phyloP scores from a whole-genome alignment of 352 stramenopile genomes.

The Globisporangium rhizosaccharum region DNA sequence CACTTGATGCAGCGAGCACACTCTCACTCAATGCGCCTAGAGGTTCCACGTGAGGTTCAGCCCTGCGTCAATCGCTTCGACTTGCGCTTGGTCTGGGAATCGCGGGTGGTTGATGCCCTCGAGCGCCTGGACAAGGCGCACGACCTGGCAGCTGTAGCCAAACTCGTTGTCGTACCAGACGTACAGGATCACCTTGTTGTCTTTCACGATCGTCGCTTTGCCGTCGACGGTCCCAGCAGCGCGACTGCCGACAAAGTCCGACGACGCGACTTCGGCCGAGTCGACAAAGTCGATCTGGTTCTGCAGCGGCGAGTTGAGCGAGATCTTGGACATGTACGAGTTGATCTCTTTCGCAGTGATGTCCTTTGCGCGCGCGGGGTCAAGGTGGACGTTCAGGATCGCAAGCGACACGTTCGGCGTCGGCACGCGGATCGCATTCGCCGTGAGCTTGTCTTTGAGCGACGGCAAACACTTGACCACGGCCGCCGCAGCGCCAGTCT shows the following conservation, averaged over 20 bases:
- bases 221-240: slow-evolving; percentile 72
- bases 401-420: slow-evolving; percentile 98
- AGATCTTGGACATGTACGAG: slow-evolving; percentile 70
- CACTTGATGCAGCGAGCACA: not conserved
- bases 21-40: slow-evolving; percentile 13
- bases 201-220: slow-evolving; percentile 81
- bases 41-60: slow-evolving; percentile 46
- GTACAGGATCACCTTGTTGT: slow-evolving; percentile 84
- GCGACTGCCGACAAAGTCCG: slow-evolving; percentile 80
- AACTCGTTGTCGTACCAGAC: slow-evolving; percentile 92
- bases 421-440: slow-evolving; percentile 97
- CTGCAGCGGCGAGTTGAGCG: slow-evolving; percentile 77
- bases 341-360: slow-evolving; percentile 75
- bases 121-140: slow-evolving; percentile 77
- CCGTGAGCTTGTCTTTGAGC: slow-evolving; percentile 97
- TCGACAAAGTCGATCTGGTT: slow-evolving; percentile 88
- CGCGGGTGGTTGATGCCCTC: slow-evolving; percentile 67
- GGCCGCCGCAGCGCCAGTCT: slow-evolving; percentile 76
- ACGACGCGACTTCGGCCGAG: slow-evolving; percentile 76
- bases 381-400: slow-evolving; percentile 93
- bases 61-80: slow-evolving; percentile 61
- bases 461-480: slow-evolving; percentile 89
- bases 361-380: slow-evolving; percentile 60
- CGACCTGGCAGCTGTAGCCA: slow-evolving; percentile 85
- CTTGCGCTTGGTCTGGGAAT: slow-evolving; percentile 64